These are phyloP conservation scores for Mucor indicus DNA, from an alignment of 371 early-diverging fungal species.

Conservation along the genomic window DNA sequence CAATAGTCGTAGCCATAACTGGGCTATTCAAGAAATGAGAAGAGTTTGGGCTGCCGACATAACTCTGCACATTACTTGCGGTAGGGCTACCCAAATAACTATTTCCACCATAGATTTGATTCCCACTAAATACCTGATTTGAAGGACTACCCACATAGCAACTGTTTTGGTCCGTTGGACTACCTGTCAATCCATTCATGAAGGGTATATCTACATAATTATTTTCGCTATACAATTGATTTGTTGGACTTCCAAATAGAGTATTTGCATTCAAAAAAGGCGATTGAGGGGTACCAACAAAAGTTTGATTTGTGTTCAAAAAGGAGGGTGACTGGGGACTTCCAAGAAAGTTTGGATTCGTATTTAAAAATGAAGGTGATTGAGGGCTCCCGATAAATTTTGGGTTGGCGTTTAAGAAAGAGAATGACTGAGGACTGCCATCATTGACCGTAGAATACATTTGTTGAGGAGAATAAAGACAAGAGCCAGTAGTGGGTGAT, in stretches of 20 bases:
- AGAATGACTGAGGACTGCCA: conserved; percentile 7
- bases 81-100: no score
- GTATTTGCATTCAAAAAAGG: neutral
- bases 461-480: conserved; percentile 13
- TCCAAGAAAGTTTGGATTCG: no score
- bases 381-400: conserved; percentile 5
- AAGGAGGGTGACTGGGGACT: conserved; percentile 4
- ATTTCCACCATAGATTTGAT: conserved; percentile 11
- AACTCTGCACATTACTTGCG: no score
- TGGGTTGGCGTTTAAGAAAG: no score
- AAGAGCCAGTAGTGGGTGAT: conserved; percentile 14
- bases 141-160: conserved; percentile 3
- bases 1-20: no score
- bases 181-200: conserved; percentile 6
- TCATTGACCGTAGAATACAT: conserved; percentile 10
- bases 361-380: conserved; percentile 2
- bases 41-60: conserved; percentile 2
- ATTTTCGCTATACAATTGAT: no score
- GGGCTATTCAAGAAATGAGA: neutral
- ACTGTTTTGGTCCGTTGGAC: neutral
- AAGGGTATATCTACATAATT: no score
- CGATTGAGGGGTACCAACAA: conserved; percentile 7
- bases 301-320: no score
- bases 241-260: neutral
- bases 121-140: neutral